These are phyloP conservation scores for Aspergillus eucalypticola DNA, from an alignment of 2,329 filamentous ascomycete species.

Conservation along the genomic window DNA sequence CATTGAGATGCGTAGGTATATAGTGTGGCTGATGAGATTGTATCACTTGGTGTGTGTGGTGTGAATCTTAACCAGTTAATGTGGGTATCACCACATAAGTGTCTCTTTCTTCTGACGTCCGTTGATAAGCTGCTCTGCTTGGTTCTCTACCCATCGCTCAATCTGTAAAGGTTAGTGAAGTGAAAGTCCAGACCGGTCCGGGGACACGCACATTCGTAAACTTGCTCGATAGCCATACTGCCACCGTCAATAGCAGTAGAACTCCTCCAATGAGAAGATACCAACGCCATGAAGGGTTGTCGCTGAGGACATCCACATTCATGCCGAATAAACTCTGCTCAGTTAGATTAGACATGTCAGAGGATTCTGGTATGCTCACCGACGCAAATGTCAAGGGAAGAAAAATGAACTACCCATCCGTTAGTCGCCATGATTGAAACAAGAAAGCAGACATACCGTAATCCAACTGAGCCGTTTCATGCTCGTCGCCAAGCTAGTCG, in stretches of 20 bases:
- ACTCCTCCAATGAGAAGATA: slow-evolving; percentile 14
- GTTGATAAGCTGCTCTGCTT: neutral
- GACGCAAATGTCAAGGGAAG: slow-evolving; percentile 17
- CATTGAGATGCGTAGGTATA: too few relatives aligned
- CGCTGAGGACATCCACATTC: slow-evolving; percentile 16
- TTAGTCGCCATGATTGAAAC: neutral
- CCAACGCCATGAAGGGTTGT: slow-evolving; percentile 16
- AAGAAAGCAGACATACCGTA: slow-evolving; percentile 4
- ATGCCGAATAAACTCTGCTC: slow-evolving; percentile 17
- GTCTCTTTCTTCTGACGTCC: neutral
- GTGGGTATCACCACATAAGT: neutral
- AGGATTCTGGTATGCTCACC: neutral
- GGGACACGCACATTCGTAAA: slow-evolving; percentile 12
- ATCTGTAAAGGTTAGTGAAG: neutral
- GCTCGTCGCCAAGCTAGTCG: slow-evolving; percentile 18
- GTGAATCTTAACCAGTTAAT: too few relatives aligned
- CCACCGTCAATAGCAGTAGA: slow-evolving; percentile 10
- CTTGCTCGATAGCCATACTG: slow-evolving; percentile 13
- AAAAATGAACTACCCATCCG: slow-evolving; percentile 14
- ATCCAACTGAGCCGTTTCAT: slow-evolving; percentile 22
- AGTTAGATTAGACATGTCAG: neutral
- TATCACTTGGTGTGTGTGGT: too few relatives aligned
- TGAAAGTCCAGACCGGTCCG: too few relatives aligned
- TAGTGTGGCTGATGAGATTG: too few relatives aligned
- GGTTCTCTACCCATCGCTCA: slow-evolving; percentile 1